Evolutionary conservation across 139 green algal species (phyloP), one percentile per base, ranked within the genome.

Genomic region (Chlorella sp.): DNA sequence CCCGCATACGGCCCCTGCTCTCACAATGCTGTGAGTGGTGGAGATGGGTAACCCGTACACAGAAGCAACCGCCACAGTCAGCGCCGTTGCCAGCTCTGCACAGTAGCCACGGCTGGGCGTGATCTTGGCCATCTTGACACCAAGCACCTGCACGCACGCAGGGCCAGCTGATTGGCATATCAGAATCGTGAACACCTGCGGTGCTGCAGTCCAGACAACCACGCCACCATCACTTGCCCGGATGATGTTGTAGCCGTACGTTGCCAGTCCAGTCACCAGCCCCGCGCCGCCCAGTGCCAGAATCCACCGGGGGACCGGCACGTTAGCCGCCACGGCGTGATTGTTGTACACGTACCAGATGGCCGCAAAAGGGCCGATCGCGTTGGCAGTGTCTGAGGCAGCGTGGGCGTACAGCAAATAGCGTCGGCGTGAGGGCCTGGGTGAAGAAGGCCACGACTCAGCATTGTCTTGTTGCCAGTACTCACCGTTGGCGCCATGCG

Each of bases 361-460:
- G 49, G 80, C 91, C 35, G 87, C 77, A 31, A 92, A 89, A 31
- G 88, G 87, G 5, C 92, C 92, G 22, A 89, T 77, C 22, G 88
- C 79, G 61, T 97, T 97, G 67, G 89, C 87, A 0, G 95, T 87
- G 77, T 97, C n/a, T n/a, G n/a, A n/a, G n/a, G n/a, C n/a, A n/a
- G n/a, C n/a, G n/a, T n/a, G n/a, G n/a, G n/a, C n/a, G n/a, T n/a
- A n/a, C n/a, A n/a, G n/a, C n/a, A n/a, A n/a, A n/a, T n/a, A n/a
- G n/a, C n/a, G n/a, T n/a, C n/a, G n/a, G n/a, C n/a, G n/a, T n/a
- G n/a, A n/a, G n/a, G n/a, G n/a, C n/a, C n/a, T n/a, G n/a, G n/a
- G n/a, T n/a, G n/a, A n/a, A n/a, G n/a, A n/a, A n/a, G n/a, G n/a
- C n/a, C n/a, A n/a, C n/a, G n/a, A n/a, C n/a, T n/a, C n/a, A n/a